Conservation (phyloP, 176 grass and related monocot genomes). For the Cocos nucifera region DNA sequence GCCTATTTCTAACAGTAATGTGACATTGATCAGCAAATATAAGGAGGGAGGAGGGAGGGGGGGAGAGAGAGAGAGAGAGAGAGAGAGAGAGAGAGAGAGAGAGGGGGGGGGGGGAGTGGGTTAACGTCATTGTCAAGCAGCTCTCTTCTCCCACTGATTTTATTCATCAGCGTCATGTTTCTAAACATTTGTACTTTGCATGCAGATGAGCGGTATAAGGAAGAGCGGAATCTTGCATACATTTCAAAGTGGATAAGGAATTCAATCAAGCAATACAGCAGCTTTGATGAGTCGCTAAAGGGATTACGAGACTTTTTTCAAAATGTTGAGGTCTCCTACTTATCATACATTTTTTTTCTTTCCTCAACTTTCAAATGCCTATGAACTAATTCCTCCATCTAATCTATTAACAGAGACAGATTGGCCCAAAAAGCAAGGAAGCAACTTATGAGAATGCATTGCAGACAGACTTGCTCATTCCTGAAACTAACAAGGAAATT, state of each 20-base stretch:
- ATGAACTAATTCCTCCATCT: slow-evolving; percentile 10
- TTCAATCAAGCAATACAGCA: slow-evolving; percentile 55
- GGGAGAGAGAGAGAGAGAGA: no score
- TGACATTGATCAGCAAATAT: no score
- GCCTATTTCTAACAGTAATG: no score
- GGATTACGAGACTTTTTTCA: slow-evolving; percentile 59
- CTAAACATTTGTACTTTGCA: slow-evolving; percentile 13
- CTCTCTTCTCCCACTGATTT: background rate
- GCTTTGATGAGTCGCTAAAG: slow-evolving; percentile 59
- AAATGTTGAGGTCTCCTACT: slow-evolving; percentile 53
- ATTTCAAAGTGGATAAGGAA: slow-evolving; percentile 92
- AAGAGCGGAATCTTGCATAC: slow-evolving; percentile 61
- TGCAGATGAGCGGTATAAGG: slow-evolving; percentile 77
- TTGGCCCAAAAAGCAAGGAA: slow-evolving; percentile 25
- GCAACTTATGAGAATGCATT: slow-evolving; percentile 20
- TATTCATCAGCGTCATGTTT: slow-evolving; percentile 11
- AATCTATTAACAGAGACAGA: slow-evolving; percentile 38
- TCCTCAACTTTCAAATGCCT: slow-evolving; percentile 9
- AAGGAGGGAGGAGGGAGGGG: no score
- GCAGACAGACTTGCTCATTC: slow-evolving; percentile 22
- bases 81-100: no score
- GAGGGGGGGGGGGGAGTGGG: no score
- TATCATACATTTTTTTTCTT: slow-evolving; percentile 4
- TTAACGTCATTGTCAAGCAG: no score
- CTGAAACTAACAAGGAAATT: slow-evolving; percentile 33